These are phyloP conservation scores for Orobanche coerulescens DNA, from an alignment of 257 asterid species.

Conservation along the genomic window DNA sequence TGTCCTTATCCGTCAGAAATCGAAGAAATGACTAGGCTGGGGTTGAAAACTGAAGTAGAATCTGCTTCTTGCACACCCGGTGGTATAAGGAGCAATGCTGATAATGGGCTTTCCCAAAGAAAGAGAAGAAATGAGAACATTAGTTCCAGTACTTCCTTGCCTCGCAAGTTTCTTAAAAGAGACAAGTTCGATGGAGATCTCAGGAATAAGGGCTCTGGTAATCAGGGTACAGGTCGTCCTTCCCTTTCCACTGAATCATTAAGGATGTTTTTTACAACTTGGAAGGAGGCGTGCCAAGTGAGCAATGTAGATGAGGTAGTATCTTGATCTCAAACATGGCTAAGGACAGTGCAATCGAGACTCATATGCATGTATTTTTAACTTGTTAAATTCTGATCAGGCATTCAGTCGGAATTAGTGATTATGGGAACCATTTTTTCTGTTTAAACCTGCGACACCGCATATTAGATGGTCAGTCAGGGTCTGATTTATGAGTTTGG, in stretches of 20 bases:
- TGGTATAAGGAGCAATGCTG: slow-evolving; percentile 25
- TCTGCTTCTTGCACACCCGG: slow-evolving; percentile 23
- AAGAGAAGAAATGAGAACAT: slow-evolving; percentile 45
- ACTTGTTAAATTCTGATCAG: background rate
- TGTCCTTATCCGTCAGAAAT: slow-evolving; percentile 95
- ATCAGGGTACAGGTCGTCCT: slow-evolving; percentile 23
- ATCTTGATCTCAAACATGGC: slow-evolving; percentile 9
- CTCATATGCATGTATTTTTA: slow-evolving; percentile 9
- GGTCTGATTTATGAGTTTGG: slow-evolving; percentile 1
- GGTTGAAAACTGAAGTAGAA: slow-evolving; percentile 47
- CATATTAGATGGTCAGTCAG: slow-evolving; percentile 5
- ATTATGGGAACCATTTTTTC: background rate
- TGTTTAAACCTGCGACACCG: background rate
- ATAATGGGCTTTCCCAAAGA: slow-evolving; percentile 30
- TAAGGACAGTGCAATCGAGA: slow-evolving; percentile 3
- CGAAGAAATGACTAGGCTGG: slow-evolving; percentile 78
- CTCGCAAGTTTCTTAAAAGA: slow-evolving; percentile 40
- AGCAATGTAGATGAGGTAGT: slow-evolving; percentile 58
- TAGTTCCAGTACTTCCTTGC: slow-evolving; percentile 27
- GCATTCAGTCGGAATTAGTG: background rate
- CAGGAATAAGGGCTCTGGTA: slow-evolving; percentile 20
- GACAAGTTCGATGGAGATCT: slow-evolving; percentile 22
- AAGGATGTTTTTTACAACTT: slow-evolving; percentile 52
- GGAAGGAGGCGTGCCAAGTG: slow-evolving; percentile 71
- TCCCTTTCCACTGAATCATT: slow-evolving; percentile 43